phyloP scores from a whole-genome alignment of 352 stramenopile genomes.

The Phytopythium mirpurense region DNA sequence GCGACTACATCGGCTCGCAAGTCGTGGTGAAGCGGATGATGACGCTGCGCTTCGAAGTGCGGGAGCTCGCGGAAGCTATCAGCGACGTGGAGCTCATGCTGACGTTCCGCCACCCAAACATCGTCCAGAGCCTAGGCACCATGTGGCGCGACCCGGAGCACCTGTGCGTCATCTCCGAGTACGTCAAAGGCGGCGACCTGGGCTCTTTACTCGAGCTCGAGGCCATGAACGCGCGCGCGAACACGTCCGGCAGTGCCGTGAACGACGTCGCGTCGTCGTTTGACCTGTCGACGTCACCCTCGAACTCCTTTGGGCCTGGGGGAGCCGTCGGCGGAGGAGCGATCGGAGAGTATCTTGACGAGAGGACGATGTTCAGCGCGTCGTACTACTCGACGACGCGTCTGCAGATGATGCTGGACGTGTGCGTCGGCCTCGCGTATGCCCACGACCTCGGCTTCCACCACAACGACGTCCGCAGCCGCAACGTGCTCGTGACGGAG shows the following conservation, averaged over 20 bases:
- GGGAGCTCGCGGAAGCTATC: conserved; percentile 58
- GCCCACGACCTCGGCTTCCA: conserved; percentile 42
- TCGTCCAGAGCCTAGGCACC: conserved; percentile 63
- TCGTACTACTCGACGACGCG: conserved; percentile 29
- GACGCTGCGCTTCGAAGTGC: conserved; percentile 51
- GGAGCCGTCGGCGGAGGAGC: neutral
- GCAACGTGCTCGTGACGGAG: conserved; percentile 62
- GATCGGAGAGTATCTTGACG: conserved; percentile 2
- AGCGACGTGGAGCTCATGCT: conserved; percentile 65
- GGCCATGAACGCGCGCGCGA: conserved; percentile 16
- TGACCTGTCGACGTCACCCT: conserved; percentile 7
- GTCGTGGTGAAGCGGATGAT: conserved; percentile 73
- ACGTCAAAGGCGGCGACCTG: conserved; percentile 53
- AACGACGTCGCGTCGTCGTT: conserved; percentile 8
- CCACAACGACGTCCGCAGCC: conserved; percentile 60
- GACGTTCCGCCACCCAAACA: conserved; percentile 52
- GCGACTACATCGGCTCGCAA: conserved; percentile 43
- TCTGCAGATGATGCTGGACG: conserved; percentile 54
- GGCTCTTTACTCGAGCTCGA: conserved; percentile 46
- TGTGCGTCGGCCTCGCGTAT: conserved; percentile 47
- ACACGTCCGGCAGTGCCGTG: neutral
- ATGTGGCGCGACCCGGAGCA: conserved; percentile 65
- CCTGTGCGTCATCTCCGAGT: conserved; percentile 67
- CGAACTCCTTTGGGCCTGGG: neutral
- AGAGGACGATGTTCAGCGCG: neutral